Base-by-base conservation (phyloP, 2,329 filamentous ascomycete species). In the Ceratocystis cacaofunesta region DNA sequence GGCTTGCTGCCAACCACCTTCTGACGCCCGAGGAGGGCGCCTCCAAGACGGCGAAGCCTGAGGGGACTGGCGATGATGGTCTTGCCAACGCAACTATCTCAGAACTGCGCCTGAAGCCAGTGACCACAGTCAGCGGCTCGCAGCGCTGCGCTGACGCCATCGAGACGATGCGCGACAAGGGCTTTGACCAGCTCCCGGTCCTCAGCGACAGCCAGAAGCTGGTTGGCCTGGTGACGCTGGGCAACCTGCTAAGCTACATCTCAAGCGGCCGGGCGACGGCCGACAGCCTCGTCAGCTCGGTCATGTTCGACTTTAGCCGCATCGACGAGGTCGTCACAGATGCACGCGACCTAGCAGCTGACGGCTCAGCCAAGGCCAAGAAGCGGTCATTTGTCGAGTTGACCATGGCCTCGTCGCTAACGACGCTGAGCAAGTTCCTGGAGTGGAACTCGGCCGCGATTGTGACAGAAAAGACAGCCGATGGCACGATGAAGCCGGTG, bases 371-470 rank as follows among this genome's bases (percentile, higher is more conserved):
- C 68, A 70, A 72, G 65, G 71, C 75, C 69, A 76, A 74, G 68
- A 82, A 83, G 75, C 81, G 86, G 67, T 85, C 88, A 72, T 99
- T 96, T 76, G 88, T 97, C 62, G 89, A 97, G 76, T 96, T 99
- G 73, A 97, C 94, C 5, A 79, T 88, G 73, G 89, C 96, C 70
- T 99, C 94, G 1, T 88, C 88, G 2, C 80, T 99, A 48, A 84
- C 82, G 60, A 86, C 88, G 57, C 80, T 99, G 64, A 92, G 90
- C 78, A 86, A 89, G 72, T 99, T 99, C 77, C 90, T 97, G 69
- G 91, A 97, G 77, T 97, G 94, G 91, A 97, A 99, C 76, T 94
- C 89, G 70, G 92, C 94, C 0, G 94, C 94, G 0, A 85, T 99
- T 61, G 90, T 99, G 2, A 99, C 92, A 0, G 92, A 97, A 75